Base-by-base conservation (phyloP, 768 basidiomycete genomes). In the Saitozyma podzolica region DNA sequence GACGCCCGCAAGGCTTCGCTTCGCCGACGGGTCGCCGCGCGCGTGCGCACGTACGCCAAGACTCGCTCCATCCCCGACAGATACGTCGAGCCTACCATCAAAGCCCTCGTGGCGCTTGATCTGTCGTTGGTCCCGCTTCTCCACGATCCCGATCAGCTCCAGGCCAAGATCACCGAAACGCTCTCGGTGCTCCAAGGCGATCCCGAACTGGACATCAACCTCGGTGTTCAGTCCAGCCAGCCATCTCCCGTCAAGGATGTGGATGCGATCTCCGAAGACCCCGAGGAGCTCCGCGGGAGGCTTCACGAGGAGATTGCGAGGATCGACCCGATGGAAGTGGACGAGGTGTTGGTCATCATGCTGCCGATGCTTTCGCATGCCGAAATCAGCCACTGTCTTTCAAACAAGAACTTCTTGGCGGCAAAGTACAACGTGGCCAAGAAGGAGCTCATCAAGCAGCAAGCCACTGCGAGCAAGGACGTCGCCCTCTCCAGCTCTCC, bases 291-390 rank as follows among this genome's bases (percentile, higher is more conserved):
- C 39, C 37, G 50, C 9, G 47, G 7, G 40, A 45, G 17, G 13
- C 63, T 67, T 3, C 57, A 54, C 13, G 61, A 45, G 9, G 66
- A 70, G 43, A 41, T 67, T 16, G 45, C 41, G 16, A 54, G 56
- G 41, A 70, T 70, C 40, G 69, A 70, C 40, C 69, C 66, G 6
- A n/a, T 60, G n/a, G 52, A 70, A 29, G 63, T 62, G 0, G 29
- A 64, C 9, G 54, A 54, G 40, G 42, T 70, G n/a, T 57, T 67
- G 41, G 50, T 54, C 8, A 58, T 65, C n/a, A 39, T 70, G 10
- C 54, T 64, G 42, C 45, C 54, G 1, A 49, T 51, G 39, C 56
- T 70, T n/a, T 37, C 47, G 0, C 43, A 55, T 17, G 40, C 19
- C 9, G 65, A 70, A 8, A 52, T 62, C 39, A 52, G 29, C 11